These are phyloP conservation scores for Metarhizium brunneum DNA, from an alignment of 2,329 filamentous ascomycete species.

Conservation along the genomic window DNA sequence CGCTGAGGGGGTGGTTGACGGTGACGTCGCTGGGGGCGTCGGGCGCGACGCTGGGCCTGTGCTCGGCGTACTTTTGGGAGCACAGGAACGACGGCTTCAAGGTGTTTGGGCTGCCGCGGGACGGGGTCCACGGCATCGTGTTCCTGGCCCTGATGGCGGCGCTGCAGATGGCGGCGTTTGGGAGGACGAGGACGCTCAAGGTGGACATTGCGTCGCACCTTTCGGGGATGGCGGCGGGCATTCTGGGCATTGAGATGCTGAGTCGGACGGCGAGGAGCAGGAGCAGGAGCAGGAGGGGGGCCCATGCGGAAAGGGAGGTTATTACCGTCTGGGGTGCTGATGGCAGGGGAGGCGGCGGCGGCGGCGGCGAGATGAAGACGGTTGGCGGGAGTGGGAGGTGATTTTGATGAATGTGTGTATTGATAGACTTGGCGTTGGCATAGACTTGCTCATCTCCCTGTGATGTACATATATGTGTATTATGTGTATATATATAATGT, in stretches of 20 bases:
- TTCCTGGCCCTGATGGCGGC: constrained; percentile 43
- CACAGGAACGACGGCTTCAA: constrained; percentile 47
- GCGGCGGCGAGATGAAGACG: background rate
- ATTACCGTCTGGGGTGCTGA: constrained; percentile 7
- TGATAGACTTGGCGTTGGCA: background rate
- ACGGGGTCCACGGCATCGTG: constrained; percentile 45
- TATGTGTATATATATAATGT: too few species aligned
- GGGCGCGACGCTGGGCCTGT: constrained; percentile 51
- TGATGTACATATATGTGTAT: background rate
- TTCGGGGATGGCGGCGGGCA: constrained; percentile 39
- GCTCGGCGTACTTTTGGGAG: constrained; percentile 53
- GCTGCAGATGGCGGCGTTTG: constrained; percentile 38
- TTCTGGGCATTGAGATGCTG: constrained; percentile 28
- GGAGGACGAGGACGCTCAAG: constrained; percentile 30
- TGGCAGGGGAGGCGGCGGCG: background rate
- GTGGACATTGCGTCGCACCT: constrained; percentile 46
- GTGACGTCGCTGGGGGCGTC: constrained; percentile 57
- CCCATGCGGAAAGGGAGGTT: constrained; percentile 8
- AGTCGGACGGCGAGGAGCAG: constrained; percentile 12
- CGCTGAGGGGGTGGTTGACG: constrained; percentile 34
- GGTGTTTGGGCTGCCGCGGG: constrained; percentile 47
- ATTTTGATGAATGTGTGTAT: background rate
- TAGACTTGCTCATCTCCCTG: background rate
- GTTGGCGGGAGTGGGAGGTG: background rate
- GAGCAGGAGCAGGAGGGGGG: constrained; percentile 6